Percentiles rank a stretch among this genome's conserved stretches.
These are phyloP conservation scores for Candida oleophila DNA, from an alignment of 805 yeast genomes.

Conservation along the genomic window DNA sequence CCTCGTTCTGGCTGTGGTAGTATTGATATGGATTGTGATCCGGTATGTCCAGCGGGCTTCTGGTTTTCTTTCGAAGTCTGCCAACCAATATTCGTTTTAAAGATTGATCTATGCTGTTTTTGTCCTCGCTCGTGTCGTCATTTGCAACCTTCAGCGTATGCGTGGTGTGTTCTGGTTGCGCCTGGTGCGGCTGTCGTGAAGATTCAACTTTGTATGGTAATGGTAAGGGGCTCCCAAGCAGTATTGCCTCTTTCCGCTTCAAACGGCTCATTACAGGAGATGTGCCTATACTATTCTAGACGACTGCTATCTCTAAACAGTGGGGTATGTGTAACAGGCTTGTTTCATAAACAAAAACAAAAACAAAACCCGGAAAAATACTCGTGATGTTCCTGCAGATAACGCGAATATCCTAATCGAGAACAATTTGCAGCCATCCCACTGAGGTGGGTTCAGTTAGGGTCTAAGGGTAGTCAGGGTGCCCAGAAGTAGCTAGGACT, in stretches of 20 bases:
- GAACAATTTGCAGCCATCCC: too few species aligned
- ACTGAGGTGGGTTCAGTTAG: too few species aligned
- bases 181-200: background rate
- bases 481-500: too few species aligned
- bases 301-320: background rate
- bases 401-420: background rate
- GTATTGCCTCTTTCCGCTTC: conserved; percentile 1
- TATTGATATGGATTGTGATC: background rate
- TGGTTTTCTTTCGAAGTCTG: background rate
- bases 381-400: background rate
- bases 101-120: background rate
- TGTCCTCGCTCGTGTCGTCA: background rate
- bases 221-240: conserved; percentile 5
- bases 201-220: conserved; percentile 4
- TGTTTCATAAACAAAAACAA: background rate
- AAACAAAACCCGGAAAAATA: background rate
- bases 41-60: background rate
- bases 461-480: too few species aligned
- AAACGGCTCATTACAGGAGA: conserved; percentile 1
- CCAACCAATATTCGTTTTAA: conserved; percentile 4
- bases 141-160: background rate
- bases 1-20: background rate
- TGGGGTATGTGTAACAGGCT: background rate
- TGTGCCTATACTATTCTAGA: too few species aligned
- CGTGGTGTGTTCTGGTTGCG: background rate